Percentiles rank a stretch among this genome's conserved stretches.
Conservation (phyloP, 352 stramenopile genomes). For the Pythium utonaiense region DNA sequence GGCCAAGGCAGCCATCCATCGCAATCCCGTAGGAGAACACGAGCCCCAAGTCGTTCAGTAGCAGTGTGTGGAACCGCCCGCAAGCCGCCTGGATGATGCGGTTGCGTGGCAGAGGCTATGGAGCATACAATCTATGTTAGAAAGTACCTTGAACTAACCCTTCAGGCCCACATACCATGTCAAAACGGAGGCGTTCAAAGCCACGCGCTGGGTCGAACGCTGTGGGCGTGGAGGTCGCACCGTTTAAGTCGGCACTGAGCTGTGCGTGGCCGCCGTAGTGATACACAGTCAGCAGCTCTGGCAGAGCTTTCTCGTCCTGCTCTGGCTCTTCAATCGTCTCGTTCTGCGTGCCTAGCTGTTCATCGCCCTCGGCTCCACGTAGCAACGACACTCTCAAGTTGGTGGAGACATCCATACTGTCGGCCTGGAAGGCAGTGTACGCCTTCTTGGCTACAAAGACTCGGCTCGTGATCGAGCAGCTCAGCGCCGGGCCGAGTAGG, state of each 20-base stretch:
- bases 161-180: slow-evolving; percentile 29
- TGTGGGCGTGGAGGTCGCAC: not conserved
- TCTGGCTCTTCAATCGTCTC: not conserved
- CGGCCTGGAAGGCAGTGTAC: slow-evolving; percentile 13
- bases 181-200: slow-evolving; percentile 26
- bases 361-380: not conserved
- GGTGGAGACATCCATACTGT: not conserved
- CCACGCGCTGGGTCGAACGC: not conserved
- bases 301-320: not conserved
- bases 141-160: not conserved
- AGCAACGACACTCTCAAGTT: not conserved
- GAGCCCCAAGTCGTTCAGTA: slow-evolving; percentile 61
- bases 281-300: slow-evolving; percentile 19
- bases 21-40: slow-evolving; percentile 55
- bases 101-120: slow-evolving; percentile 50
- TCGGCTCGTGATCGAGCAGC: slow-evolving; percentile 3
- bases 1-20: slow-evolving; percentile 53
- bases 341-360: not conserved
- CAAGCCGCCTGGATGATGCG: slow-evolving; percentile 57
- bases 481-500: slow-evolving; percentile 6
- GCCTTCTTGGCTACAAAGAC: slow-evolving; percentile 37
- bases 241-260: slow-evolving; percentile 2
- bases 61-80: slow-evolving; percentile 52
- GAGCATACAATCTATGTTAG: not conserved
- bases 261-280: slow-evolving; percentile 12